Evolutionary conservation across 306 rosid species (phyloP).

Genomic region (Medicago ruthenica): DNA sequence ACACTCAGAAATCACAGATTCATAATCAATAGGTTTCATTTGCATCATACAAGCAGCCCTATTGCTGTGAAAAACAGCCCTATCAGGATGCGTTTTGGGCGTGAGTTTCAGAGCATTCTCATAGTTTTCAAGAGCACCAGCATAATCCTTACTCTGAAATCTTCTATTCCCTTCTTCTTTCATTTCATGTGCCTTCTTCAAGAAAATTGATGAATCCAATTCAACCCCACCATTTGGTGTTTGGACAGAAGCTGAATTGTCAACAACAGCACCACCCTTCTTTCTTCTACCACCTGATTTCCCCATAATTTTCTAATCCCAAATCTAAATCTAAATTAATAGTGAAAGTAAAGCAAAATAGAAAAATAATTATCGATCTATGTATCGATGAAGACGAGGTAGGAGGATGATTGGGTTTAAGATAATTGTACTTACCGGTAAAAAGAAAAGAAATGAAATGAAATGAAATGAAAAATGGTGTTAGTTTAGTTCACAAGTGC

Average conservation of each 20-base stretch:
- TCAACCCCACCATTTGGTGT: conserved; percentile 70
- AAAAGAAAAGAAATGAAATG: too few relatives aligned
- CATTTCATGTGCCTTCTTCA: conserved; percentile 92
- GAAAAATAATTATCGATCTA: not conserved
- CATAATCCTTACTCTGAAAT: conserved; percentile 82
- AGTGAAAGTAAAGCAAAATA: not conserved
- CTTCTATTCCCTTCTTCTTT: conserved; percentile 91
- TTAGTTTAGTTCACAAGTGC: not conserved
- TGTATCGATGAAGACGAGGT: conserved; percentile 22
- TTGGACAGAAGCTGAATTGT: conserved; percentile 46
- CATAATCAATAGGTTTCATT: conserved; percentile 91
- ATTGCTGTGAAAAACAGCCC: conserved; percentile 92
- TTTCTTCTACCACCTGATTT: conserved; percentile 90
- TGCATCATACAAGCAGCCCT: conserved; percentile 96
- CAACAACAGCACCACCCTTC: conserved; percentile 74
- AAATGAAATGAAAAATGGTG: conserved; percentile 1
- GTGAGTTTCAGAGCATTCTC: conserved; percentile 83
- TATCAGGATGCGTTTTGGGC: conserved; percentile 79
- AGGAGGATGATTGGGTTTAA: not conserved
- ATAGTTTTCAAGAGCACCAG: conserved; percentile 88
- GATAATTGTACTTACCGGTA: conserved; percentile 51
- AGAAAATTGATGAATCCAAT: conserved; percentile 75
- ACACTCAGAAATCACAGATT: conserved; percentile 88
- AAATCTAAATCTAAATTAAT: conserved; percentile 21
- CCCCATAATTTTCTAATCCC: conserved; percentile 65